These are phyloP conservation scores for Pneumocystis murina DNA, from an alignment of 1,139 yeast species.

Conservation along the genomic window DNA sequence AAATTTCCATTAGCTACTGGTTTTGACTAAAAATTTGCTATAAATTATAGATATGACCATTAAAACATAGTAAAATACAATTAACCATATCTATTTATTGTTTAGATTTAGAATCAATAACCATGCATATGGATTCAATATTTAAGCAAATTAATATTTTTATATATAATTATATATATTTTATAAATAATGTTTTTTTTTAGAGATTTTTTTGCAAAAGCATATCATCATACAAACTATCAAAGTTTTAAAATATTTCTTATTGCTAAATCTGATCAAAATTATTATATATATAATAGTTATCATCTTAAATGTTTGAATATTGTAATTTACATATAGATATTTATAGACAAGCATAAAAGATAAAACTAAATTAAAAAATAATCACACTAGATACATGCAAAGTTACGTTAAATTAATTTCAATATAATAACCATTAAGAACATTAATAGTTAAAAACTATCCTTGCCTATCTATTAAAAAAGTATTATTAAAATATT, in stretches of 20 bases:
- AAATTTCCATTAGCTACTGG: background rate
- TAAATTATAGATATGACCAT: background rate
- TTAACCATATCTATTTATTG: no score
- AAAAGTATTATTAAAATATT: background rate
- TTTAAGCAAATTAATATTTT: no score
- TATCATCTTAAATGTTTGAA: background rate
- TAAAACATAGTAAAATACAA: no score
- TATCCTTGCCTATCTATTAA: background rate
- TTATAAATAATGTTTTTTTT: background rate
- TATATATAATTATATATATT: no score
- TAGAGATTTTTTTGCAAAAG: no score
- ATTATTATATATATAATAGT: background rate
- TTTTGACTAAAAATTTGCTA: background rate
- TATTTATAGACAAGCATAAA: background rate
- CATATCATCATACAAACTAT: background rate
- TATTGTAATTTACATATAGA: background rate
- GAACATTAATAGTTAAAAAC: background rate
- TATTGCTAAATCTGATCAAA: background rate
- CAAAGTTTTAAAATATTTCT: background rate
- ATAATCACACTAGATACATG: background rate
- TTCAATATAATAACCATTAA: background rate
- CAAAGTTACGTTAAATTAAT: background rate
- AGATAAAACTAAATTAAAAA: background rate
- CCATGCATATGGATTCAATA: no score
- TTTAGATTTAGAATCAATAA: no score